A percentile compares a stretch with the other conserved stretches of the same genome.
Evolutionary conservation across 495 filamentous ascomycete species (phyloP).

Genomic region (Neurospora sp.): DNA sequence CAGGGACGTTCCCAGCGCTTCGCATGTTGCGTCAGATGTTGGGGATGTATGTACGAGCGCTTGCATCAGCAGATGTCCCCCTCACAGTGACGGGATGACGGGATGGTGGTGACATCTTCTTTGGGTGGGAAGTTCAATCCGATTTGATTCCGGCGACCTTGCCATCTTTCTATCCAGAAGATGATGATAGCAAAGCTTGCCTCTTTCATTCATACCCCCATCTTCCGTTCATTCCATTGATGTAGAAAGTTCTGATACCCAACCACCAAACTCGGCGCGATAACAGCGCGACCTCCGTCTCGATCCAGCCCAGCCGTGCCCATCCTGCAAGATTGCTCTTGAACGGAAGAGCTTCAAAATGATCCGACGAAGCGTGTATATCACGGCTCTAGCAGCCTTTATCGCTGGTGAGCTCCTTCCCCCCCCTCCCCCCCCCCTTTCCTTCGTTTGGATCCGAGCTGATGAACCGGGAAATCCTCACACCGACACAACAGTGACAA

Average conservation of each 20-base stretch:
- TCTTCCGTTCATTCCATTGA: neutral
- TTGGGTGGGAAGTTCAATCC: neutral
- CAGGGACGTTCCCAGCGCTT: neutral
- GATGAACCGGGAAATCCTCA: neutral
- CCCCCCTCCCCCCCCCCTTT: too few relatives aligned
- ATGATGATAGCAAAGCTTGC: neutral
- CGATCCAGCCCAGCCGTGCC: neutral
- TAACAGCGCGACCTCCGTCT: too few relatives aligned
- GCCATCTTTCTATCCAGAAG: neutral
- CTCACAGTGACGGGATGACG: neutral
- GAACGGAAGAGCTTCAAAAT: neutral
- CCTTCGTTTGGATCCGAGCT: neutral
- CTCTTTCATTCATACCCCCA: neutral
- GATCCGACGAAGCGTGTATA: neutral
- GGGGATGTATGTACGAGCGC: neutral
- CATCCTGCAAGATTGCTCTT: neutral
- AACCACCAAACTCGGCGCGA: neutral
- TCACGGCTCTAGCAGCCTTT: neutral
- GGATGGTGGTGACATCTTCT: neutral
- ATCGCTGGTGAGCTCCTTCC: neutral
- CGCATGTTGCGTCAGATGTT: neutral
- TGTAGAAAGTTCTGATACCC: neutral
- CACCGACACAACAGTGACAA: conserved; percentile 47
- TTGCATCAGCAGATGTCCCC: neutral
- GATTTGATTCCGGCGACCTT: neutral